These are phyloP conservation scores for Poa pratensis DNA, from an alignment of 176 grass and related monocot species.

Conservation along the genomic window DNA sequence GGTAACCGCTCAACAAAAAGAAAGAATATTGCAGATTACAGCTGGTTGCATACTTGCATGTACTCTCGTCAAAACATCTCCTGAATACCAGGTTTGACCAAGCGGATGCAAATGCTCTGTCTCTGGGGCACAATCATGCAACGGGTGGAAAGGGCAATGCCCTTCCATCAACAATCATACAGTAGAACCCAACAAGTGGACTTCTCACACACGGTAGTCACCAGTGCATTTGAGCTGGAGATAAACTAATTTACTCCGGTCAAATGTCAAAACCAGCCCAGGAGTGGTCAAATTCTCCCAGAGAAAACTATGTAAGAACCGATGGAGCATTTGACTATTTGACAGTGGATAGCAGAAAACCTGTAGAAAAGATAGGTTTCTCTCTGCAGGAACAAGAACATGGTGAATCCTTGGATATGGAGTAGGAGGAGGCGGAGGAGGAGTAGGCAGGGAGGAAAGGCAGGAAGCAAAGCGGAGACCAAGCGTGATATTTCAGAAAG, in stretches of 20 bases:
- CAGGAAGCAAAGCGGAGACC: background rate
- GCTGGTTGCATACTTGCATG: background rate
- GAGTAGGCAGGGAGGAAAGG: background rate
- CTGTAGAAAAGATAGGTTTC: background rate
- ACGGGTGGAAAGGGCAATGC: background rate
- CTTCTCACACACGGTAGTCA: background rate
- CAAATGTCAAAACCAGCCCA: background rate
- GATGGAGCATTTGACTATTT: background rate
- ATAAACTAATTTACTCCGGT: constrained; percentile 20
- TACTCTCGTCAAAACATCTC: constrained; percentile 29
- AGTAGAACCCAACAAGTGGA: constrained; percentile 33
- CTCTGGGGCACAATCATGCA: constrained; percentile 32
- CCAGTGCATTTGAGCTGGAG: constrained; percentile 2
- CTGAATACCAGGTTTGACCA: constrained; percentile 15
- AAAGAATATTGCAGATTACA: constrained; percentile 27
- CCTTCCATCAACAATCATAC: background rate
- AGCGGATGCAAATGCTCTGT: background rate
- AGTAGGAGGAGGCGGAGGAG: no score
- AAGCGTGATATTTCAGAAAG: background rate
- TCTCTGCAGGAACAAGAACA: background rate
- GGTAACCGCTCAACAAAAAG: background rate
- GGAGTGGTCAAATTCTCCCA: constrained; percentile 19
- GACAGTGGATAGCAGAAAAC: background rate
- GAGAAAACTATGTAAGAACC: background rate
- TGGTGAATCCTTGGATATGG: background rate